A percentile compares a stretch with the other conserved stretches of the same genome.
Conservation (phyloP, 345 rosid species). For the Arabidopsis thaliana region TAIR10.1 NC_003070.9:23625501-23626000, state of each 20-base stretch:
- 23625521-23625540: slow-evolving; percentile 62
- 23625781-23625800: slow-evolving; percentile 53
- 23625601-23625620: slow-evolving; percentile 70
- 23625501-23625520: slow-evolving; percentile 55
- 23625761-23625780: slow-evolving; percentile 9
- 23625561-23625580: slow-evolving; percentile 67
- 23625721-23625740: neutral
- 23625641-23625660: slow-evolving; percentile 65
- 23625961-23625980: slow-evolving; percentile 58
- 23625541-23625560: slow-evolving; percentile 65
- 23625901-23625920: slow-evolving; percentile 41
- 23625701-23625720: slow-evolving; percentile 54
- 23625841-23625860: slow-evolving; percentile 55
- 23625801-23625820: slow-evolving; percentile 49
- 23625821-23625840: slow-evolving; percentile 54
- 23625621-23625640: slow-evolving; percentile 60
- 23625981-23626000: slow-evolving; percentile 51
- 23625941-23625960: slow-evolving; percentile 48
- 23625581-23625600: slow-evolving; percentile 71
- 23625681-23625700: slow-evolving; percentile 62
- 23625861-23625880: slow-evolving; percentile 52
- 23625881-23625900: slow-evolving; percentile 54
- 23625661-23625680: slow-evolving; percentile 68
- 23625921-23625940: neutral
- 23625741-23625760: neutral